Conservation (phyloP, 1,139 yeast genomes). For the Pichia sp. region DNA sequence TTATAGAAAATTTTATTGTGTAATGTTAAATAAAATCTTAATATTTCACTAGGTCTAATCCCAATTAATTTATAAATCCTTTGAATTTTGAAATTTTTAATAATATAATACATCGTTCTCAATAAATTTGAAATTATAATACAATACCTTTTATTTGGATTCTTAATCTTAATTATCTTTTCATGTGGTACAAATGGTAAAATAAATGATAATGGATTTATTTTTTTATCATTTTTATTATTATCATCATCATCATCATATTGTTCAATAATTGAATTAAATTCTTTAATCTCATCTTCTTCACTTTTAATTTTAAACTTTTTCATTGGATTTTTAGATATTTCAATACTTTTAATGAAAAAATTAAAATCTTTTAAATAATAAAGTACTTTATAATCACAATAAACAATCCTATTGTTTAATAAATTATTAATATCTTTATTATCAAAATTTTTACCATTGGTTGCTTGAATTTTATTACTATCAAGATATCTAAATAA, state of each 20-base stretch:
- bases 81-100: constrained; percentile 42
- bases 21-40: constrained; percentile 38
- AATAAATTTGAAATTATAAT: constrained; percentile 40
- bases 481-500: constrained; percentile 36
- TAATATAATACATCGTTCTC: constrained; percentile 36
- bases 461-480: constrained; percentile 24
- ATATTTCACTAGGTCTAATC: constrained; percentile 45
- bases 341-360: constrained; percentile 19
- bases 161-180: constrained; percentile 20
- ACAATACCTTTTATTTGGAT: constrained; percentile 39
- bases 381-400: constrained; percentile 26
- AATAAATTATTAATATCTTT: constrained; percentile 22
- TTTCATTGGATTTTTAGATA: constrained; percentile 13
- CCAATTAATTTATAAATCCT: constrained; percentile 50
- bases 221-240: constrained; percentile 6
- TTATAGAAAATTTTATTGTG: constrained; percentile 58
- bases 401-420: constrained; percentile 25
- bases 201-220: constrained; percentile 17
- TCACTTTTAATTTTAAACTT: constrained; percentile 7
- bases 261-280: constrained; percentile 19
- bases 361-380: constrained; percentile 24
- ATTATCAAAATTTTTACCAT: constrained; percentile 21
- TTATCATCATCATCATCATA: neutral
- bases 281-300: constrained; percentile 13
- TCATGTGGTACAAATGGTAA: constrained; percentile 27